A percentile compares a stretch with the other conserved stretches of the same genome.
These are phyloP conservation scores for Lobosporangium transversale DNA, from an alignment of 192 early-diverging fungal genomes.

Conservation along the genomic window DNA sequence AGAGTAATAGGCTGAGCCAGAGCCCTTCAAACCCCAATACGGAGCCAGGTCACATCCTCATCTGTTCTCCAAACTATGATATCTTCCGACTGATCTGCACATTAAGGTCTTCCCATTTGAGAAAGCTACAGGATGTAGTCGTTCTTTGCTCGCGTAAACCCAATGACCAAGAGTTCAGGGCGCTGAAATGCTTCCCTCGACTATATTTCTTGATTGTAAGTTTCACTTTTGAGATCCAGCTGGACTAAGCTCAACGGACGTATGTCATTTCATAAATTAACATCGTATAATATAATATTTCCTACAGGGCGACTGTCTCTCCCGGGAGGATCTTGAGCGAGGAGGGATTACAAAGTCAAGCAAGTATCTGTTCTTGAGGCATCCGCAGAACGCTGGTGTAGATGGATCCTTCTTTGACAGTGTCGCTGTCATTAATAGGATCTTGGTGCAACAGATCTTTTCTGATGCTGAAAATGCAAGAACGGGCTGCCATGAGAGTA, in stretches of 20 bases:
- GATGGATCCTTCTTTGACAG: conserved; percentile 51
- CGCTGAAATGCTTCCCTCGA: conserved; percentile 56
- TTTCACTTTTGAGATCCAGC: too few species aligned
- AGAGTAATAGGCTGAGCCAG: background rate
- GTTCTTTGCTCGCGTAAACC: conserved; percentile 52
- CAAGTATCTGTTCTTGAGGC: conserved; percentile 60
- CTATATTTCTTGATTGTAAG: conserved; percentile 62
- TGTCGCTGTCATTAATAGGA: conserved; percentile 40
- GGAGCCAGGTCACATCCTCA: conserved; percentile 33
- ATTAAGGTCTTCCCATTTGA: conserved; percentile 37
- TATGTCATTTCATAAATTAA: too few species aligned
- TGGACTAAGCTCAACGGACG: too few species aligned
- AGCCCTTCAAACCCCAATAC: background rate
- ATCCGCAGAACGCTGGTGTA: conserved; percentile 44
- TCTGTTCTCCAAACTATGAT: conserved; percentile 50
- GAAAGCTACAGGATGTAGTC: conserved; percentile 61
- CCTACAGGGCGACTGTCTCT: conserved; percentile 56
- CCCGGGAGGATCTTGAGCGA: conserved; percentile 56
- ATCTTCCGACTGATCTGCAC: conserved; percentile 48
- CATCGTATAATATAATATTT: background rate
- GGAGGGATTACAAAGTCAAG: conserved; percentile 57
- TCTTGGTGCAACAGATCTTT: conserved; percentile 50
- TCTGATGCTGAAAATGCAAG: conserved; percentile 26
- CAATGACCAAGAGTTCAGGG: conserved; percentile 48
- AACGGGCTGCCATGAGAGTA: background rate